Conservation (phyloP, 257 asterid genomes). For the Leonotis leonurus region DNA sequence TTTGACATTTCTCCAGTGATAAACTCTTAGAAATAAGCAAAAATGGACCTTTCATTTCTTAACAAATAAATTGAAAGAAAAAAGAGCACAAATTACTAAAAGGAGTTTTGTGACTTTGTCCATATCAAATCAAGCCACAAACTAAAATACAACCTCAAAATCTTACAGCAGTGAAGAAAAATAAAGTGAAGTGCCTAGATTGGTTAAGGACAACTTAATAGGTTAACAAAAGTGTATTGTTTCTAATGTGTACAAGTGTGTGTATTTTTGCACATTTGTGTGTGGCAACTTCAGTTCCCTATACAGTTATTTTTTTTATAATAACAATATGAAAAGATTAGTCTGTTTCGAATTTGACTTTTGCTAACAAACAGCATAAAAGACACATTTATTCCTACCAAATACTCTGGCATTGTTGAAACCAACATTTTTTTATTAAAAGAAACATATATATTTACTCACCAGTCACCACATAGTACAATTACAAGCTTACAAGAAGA, state of each 20-base stretch:
- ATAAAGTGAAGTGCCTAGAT: slow-evolving; percentile 16
- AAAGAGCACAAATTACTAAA: slow-evolving; percentile 7
- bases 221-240: slow-evolving; percentile 20
- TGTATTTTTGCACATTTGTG: slow-evolving; percentile 11
- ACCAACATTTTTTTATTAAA: slow-evolving; percentile 22
- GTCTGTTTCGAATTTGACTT: slow-evolving; percentile 27
- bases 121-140: slow-evolving; percentile 25
- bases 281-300: slow-evolving; percentile 25
- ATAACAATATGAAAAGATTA: background rate
- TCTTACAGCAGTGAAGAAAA: slow-evolving; percentile 22
- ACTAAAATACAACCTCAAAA: slow-evolving; percentile 31
- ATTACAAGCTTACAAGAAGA: slow-evolving; percentile 39
- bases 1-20: slow-evolving; percentile 27
- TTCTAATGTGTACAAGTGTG: background rate
- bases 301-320: background rate
- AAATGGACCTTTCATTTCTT: too few relatives aligned
- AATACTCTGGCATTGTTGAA: slow-evolving; percentile 40
- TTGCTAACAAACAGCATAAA: slow-evolving; percentile 25
- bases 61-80: background rate
- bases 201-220: slow-evolving; percentile 34
- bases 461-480: slow-evolving; percentile 21
- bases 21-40: slow-evolving; percentile 18
- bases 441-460: background rate
- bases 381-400: slow-evolving; percentile 30
- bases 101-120: slow-evolving; percentile 30